A percentile compares a stretch with the other conserved stretches of the same genome.
Conservation (phyloP, 1,284 basidiomycete genomes). For the Schizopora paradoxa region DNA sequence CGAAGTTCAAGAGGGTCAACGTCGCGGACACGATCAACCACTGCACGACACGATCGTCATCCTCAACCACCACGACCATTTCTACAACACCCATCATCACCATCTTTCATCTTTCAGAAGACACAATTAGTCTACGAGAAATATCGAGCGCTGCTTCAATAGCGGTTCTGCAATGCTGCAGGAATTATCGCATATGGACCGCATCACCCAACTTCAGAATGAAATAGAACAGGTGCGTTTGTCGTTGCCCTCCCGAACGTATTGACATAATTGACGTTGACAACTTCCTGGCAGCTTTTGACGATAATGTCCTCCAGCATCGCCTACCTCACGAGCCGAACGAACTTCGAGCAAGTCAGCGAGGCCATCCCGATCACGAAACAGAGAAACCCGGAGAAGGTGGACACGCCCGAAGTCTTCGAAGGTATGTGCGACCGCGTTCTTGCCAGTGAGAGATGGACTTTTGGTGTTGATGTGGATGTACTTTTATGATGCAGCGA, state of each 20-base stretch:
- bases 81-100: too few species aligned
- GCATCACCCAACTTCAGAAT: constrained; percentile 84
- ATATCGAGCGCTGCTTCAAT: too few species aligned
- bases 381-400: constrained; percentile 61
- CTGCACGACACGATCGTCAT: too few species aligned
- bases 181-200: constrained; percentile 84
- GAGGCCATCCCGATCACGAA: constrained; percentile 71
- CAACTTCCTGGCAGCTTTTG: constrained; percentile 48
- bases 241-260: not conserved
- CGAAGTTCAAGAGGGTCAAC: too few species aligned
- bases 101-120: too few species aligned
- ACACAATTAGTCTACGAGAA: too few species aligned
- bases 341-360: constrained; percentile 70
- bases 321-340: constrained; percentile 65
- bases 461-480: too few species aligned
- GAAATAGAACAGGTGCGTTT: constrained; percentile 70
- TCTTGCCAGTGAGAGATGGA: too few species aligned
- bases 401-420: constrained; percentile 62
- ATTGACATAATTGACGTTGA: not conserved
- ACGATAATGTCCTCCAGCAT: constrained; percentile 78
- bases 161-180: constrained; percentile 85
- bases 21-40: too few species aligned
- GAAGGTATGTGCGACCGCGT: constrained; percentile 40
- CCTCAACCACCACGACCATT: too few species aligned
- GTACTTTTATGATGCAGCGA: constrained; percentile 41